Conservation (phyloP, 2,329 filamentous ascomycete species). For the Penicillium psychrosexuale region DNA sequence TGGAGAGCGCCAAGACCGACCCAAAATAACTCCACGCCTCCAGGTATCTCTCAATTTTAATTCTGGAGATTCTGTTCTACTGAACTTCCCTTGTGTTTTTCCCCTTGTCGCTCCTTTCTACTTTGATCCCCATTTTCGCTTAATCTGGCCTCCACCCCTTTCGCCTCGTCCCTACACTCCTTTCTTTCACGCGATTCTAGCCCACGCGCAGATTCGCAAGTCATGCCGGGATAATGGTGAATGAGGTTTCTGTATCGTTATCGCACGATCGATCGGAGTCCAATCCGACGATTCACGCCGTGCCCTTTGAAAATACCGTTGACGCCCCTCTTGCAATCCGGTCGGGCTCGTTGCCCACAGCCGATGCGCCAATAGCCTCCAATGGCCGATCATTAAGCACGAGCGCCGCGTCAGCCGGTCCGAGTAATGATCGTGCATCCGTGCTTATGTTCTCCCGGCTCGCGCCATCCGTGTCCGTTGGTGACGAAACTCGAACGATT, state of each 20-base stretch:
- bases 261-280: slow-evolving; percentile 26
- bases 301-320: slow-evolving; percentile 29
- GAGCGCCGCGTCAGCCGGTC: slow-evolving; percentile 21
- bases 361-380: slow-evolving; percentile 21
- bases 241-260: slow-evolving; percentile 30
- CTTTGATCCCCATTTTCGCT: background rate
- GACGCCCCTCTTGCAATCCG: slow-evolving; percentile 25
- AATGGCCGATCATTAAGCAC: slow-evolving; percentile 28
- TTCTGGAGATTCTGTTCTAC: slow-evolving; percentile 7
- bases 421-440: slow-evolving; percentile 15
- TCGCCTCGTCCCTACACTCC: slow-evolving; percentile 8
- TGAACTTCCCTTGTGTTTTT: slow-evolving; percentile 2
- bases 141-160: slow-evolving; percentile 3
- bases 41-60: slow-evolving; percentile 19
- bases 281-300: slow-evolving; percentile 23
- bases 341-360: slow-evolving; percentile 29
- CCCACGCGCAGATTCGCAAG: slow-evolving; percentile 21
- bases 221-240: slow-evolving; percentile 39
- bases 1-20: slow-evolving; percentile 17
- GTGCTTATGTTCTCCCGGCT: slow-evolving; percentile 14
- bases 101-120: slow-evolving; percentile 16
- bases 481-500: slow-evolving; percentile 16
- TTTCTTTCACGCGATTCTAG: slow-evolving; percentile 8
- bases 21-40: slow-evolving; percentile 18
- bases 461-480: slow-evolving; percentile 10